phyloP scores from a whole-genome alignment of 2,329 filamentous ascomycete species.

The Aureobasidium lini region DNA sequence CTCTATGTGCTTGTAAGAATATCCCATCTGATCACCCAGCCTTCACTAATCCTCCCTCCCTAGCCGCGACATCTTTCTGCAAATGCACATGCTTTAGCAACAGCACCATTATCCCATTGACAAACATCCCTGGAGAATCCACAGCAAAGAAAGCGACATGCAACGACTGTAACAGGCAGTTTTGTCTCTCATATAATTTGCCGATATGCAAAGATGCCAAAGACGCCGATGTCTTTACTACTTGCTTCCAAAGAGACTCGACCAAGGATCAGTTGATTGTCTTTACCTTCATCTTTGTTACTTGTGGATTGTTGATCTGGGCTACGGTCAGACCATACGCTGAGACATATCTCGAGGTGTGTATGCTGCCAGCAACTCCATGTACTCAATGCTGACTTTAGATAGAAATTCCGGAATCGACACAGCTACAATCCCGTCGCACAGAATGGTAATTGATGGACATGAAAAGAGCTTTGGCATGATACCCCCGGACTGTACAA shows the following conservation, averaged over 20 bases:
- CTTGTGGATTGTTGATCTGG: conserved; percentile 52
- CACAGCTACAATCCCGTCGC: conserved; percentile 45
- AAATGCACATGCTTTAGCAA: conserved; percentile 65
- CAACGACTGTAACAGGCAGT: conserved; percentile 60
- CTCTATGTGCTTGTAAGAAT: conserved; percentile 24
- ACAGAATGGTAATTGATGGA: conserved; percentile 14
- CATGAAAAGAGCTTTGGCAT: neutral
- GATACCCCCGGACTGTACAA: conserved; percentile 14
- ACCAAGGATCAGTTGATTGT: conserved; percentile 60
- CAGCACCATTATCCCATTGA: conserved; percentile 61
- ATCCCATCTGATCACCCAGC: neutral
- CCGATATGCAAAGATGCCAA: conserved; percentile 56
- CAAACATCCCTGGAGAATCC: conserved; percentile 24
- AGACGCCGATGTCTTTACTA: conserved; percentile 58
- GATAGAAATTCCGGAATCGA: conserved; percentile 40
- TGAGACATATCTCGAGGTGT: conserved; percentile 48
- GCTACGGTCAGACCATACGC: conserved; percentile 54
- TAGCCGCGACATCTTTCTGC: conserved; percentile 57
- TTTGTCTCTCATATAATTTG: conserved; percentile 56
- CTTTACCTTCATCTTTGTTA: conserved; percentile 58
- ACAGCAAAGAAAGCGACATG: conserved; percentile 42
- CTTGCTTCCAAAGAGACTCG: conserved; percentile 63
- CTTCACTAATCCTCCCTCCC: conserved; percentile 16
- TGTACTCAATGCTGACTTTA: neutral
- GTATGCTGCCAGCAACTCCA: conserved; percentile 17